Conservation (phyloP, 768 basidiomycete genomes). For the Roridomyces roridus region DNA sequence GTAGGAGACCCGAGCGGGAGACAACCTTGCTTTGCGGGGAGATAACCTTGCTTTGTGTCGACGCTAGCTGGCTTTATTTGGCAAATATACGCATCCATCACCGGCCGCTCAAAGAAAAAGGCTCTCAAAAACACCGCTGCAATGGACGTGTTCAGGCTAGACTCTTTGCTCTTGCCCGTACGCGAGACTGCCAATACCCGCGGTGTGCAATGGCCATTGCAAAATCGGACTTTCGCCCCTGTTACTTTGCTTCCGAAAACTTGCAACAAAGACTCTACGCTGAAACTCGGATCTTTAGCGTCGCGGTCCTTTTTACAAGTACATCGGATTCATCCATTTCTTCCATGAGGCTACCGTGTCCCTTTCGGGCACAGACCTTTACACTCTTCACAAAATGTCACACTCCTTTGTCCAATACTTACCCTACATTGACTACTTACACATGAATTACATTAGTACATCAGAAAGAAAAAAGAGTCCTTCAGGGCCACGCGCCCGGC, state of each 20-base stretch:
- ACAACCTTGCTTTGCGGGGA: constrained; percentile 10
- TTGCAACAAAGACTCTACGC: background rate
- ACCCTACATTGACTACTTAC: constrained; percentile 1
- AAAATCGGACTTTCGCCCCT: too few species aligned
- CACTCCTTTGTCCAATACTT: background rate
- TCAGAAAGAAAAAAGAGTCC: background rate
- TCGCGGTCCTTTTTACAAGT: background rate
- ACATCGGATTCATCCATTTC: background rate
- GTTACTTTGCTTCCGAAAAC: background rate
- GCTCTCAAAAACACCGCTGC: too few species aligned
- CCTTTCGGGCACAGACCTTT: background rate
- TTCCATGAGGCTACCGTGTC: constrained; percentile 18
- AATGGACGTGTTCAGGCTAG: too few species aligned
- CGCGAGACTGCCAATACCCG: too few species aligned
- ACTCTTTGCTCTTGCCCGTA: too few species aligned
- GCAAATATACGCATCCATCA: constrained; percentile 7
- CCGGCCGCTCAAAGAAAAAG: background rate
- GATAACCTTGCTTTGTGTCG: constrained; percentile 7
- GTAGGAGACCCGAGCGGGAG: constrained; percentile 2
- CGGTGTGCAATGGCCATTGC: too few species aligned
- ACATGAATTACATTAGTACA: constrained; percentile 13
- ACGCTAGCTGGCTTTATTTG: background rate
- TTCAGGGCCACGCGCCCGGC: constrained; percentile 51
- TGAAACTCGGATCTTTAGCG: too few species aligned
- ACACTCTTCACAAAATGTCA: constrained; percentile 7